These are phyloP conservation scores for Mortierella sp. DNA, from an alignment of 371 early-diverging fungal species.

Conservation along the genomic window DNA sequence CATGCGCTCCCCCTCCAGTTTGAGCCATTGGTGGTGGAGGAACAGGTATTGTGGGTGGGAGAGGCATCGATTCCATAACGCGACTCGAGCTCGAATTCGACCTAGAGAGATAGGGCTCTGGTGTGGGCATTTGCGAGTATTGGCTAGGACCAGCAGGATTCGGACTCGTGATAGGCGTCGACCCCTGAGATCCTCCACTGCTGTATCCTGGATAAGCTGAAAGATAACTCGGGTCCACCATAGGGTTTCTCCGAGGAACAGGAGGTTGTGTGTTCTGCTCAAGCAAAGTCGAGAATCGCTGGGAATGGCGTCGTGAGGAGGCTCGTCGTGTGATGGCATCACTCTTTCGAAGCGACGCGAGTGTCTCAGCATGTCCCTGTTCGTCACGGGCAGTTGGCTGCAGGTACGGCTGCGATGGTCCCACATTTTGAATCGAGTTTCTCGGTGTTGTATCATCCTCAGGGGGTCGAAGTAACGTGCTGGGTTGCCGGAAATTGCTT, in stretches of 20 bases:
- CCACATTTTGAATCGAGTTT: too few relatives aligned
- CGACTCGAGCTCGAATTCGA: neutral
- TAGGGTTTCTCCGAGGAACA: constrained; percentile 25
- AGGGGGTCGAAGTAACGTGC: neutral
- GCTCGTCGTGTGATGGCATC: constrained; percentile 52
- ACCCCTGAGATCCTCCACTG: constrained; percentile 17
- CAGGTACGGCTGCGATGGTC: too few relatives aligned
- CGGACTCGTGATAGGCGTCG: constrained; percentile 29
- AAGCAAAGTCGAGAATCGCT: constrained; percentile 36
- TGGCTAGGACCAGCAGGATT: constrained; percentile 5
- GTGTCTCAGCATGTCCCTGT: constrained; percentile 42
- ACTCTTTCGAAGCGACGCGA: constrained; percentile 56
- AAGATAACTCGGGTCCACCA: constrained; percentile 23
- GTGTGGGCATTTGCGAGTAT: neutral
- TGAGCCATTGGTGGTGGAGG: constrained; percentile 19
- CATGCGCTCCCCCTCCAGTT: neutral
- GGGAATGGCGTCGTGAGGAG: constrained; percentile 47
- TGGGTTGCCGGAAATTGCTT: constrained; percentile 22
- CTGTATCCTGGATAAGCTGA: constrained; percentile 27
- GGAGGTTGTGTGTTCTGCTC: constrained; percentile 34
- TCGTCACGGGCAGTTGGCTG: constrained; percentile 18
- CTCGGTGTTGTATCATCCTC: neutral
- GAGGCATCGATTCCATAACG: constrained; percentile 15
- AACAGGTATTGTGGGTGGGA: constrained; percentile 19
- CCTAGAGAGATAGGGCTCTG: neutral